Evolutionary conservation across 345 rosid genomes (phyloP).

Genomic region (thale cress (Arabidopsis thaliana)): TAIR10.1 NC_003070.9:16872501-16873000

Average conservation of each 20-base stretch:
- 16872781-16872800: too few relatives aligned
- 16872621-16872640: not conserved
- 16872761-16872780: too few relatives aligned
- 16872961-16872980: conserved; percentile 94
- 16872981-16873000: conserved; percentile 95
- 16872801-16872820: too few relatives aligned
- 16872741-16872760: too few relatives aligned
- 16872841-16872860: too few relatives aligned
- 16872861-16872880: not conserved
- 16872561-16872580: too few relatives aligned
- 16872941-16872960: conserved; percentile 89
- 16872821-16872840: too few relatives aligned
- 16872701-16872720: too few relatives aligned
- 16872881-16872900: not conserved
- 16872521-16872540: conserved; percentile 23
- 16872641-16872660: not conserved
- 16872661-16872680: too few relatives aligned
- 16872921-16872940: conserved; percentile 51
- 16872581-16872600: not conserved
- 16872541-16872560: not conserved
- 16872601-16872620: not conserved
- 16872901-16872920: conserved; percentile 10
- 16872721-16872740: too few relatives aligned
- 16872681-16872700: too few relatives aligned
- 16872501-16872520: not conserved